phyloP scores from a whole-genome alignment of 768 basidiomycete genomes.

The Russula olivacea region DNA sequence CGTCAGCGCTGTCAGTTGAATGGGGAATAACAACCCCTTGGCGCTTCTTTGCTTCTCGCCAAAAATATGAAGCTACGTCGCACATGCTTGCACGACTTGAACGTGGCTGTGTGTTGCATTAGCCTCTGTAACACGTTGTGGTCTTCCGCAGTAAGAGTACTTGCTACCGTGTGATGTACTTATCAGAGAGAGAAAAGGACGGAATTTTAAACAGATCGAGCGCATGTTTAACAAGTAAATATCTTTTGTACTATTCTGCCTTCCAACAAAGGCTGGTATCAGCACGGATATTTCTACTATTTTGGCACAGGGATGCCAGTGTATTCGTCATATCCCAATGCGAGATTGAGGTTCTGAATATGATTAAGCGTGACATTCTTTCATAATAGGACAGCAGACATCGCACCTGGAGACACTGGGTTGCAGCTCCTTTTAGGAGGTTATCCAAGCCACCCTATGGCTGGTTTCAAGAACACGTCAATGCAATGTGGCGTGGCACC shows the following conservation, averaged over 20 bases:
- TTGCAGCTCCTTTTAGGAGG: conserved; percentile 94
- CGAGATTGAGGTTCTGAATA: conserved; percentile 78
- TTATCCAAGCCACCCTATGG: conserved; percentile 89
- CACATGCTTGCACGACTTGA: background rate
- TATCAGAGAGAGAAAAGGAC: background rate
- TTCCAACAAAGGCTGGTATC: background rate
- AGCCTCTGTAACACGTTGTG: background rate
- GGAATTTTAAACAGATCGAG: background rate
- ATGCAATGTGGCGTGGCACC: conserved; percentile 31
- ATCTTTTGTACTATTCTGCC: background rate
- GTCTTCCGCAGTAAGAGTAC: background rate
- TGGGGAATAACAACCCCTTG: background rate
- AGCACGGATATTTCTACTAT: background rate
- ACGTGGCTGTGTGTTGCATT: background rate
- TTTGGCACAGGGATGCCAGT: conserved; percentile 56
- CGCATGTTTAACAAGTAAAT: background rate
- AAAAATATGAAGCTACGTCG: background rate
- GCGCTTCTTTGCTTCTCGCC: conserved; percentile 1
- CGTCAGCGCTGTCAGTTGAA: conserved; percentile 1
- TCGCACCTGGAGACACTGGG: conserved; percentile 94
- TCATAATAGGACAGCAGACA: background rate
- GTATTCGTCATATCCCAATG: conserved; percentile 81
- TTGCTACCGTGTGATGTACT: background rate
- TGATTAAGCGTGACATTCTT: background rate
- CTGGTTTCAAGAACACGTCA: background rate